phyloP scores from a whole-genome alignment of 257 asterid species.

The Buddleja alternifolia region DNA sequence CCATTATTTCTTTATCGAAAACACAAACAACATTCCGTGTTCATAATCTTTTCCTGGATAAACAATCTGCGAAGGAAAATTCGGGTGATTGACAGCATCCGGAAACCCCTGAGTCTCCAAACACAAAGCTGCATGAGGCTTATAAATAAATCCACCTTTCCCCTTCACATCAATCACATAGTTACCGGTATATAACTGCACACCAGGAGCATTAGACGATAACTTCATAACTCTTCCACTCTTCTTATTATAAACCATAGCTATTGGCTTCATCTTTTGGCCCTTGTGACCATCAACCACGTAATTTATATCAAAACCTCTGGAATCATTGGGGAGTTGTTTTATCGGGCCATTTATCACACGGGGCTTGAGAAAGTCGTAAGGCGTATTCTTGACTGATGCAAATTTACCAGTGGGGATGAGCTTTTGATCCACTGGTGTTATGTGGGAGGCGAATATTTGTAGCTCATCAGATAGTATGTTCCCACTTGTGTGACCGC shows the following conservation, averaged over 20 bases:
- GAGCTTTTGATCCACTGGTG: slow-evolving; percentile 49
- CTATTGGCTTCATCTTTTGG: slow-evolving; percentile 46
- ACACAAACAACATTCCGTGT: slow-evolving; percentile 53
- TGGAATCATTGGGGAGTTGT: slow-evolving; percentile 46
- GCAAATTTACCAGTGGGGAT: slow-evolving; percentile 67
- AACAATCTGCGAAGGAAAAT: slow-evolving; percentile 70
- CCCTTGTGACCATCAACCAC: slow-evolving; percentile 48
- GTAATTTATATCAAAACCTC: slow-evolving; percentile 76
- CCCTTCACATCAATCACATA: slow-evolving; percentile 45
- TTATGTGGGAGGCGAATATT: slow-evolving; percentile 62
- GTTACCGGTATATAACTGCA: slow-evolving; percentile 74
- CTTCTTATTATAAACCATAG: slow-evolving; percentile 45
- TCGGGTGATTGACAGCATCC: slow-evolving; percentile 76
- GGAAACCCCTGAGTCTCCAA: slow-evolving; percentile 96
- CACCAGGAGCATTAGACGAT: slow-evolving; percentile 56
- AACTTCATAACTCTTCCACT: slow-evolving; percentile 72
- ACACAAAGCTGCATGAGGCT: slow-evolving; percentile 62
- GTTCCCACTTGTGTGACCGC: slow-evolving; percentile 69
- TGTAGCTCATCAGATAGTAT: slow-evolving; percentile 65
- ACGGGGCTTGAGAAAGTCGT: slow-evolving; percentile 55
- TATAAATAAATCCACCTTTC: slow-evolving; percentile 60
- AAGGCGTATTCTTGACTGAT: slow-evolving; percentile 60
- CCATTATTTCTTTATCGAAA: slow-evolving; percentile 41
- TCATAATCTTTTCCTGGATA: slow-evolving; percentile 48
- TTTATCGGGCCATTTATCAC: slow-evolving; percentile 52